These are phyloP conservation scores for Mucor racemosus DNA, from an alignment of 371 early-diverging fungal species.

Conservation along the genomic window DNA sequence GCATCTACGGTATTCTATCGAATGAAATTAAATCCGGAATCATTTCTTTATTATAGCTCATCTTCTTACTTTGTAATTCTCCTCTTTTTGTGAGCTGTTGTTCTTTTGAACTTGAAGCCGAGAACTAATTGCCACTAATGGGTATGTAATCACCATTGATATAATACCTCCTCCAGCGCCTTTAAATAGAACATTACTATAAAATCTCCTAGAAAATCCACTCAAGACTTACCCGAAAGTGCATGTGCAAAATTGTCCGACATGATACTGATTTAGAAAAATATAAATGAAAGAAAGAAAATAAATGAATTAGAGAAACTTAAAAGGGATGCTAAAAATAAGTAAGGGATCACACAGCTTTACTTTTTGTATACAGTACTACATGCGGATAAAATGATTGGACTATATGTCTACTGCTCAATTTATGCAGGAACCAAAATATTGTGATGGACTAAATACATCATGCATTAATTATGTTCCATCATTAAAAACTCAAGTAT, in stretches of 20 bases:
- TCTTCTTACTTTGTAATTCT: conserved; percentile 60
- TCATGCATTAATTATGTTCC: too few relatives aligned
- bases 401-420: neutral
- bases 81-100: conserved; percentile 46
- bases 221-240: conserved; percentile 77
- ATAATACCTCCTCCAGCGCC: conserved; percentile 92
- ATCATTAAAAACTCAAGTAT: too few relatives aligned
- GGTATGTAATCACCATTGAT: conserved; percentile 94
- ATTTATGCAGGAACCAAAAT: conserved; percentile 1
- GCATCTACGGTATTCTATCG: conserved; percentile 71
- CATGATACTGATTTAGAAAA: conserved; percentile 46
- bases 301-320: neutral
- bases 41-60: neutral
- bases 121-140: conserved; percentile 89
- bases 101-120: conserved; percentile 87
- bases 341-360: neutral
- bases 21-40: neutral
- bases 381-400: neutral
- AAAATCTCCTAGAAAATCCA: conserved; percentile 74
- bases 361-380: neutral
- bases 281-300: neutral
- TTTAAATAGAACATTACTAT: conserved; percentile 91
- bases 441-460: neutral
- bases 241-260: conserved; percentile 92
- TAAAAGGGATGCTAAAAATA: neutral